These are phyloP conservation scores for Solioccasus polychromus DNA, from an alignment of 768 basidiomycete species.

Conservation along the genomic window DNA sequence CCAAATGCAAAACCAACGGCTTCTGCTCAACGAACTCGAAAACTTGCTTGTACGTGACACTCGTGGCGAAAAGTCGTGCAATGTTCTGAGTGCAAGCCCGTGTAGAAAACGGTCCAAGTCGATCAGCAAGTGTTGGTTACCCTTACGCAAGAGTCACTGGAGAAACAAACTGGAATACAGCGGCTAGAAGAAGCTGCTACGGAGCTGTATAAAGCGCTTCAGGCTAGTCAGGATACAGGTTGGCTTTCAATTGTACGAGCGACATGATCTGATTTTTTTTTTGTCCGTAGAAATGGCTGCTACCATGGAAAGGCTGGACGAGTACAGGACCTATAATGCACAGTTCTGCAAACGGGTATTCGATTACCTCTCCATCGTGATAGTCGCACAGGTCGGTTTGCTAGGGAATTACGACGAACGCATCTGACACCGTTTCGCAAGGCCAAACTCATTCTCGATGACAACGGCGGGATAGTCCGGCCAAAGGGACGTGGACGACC, in stretches of 20 bases:
- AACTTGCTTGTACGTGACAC: slow-evolving; percentile 66
- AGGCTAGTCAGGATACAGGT: slow-evolving; percentile 89
- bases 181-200: slow-evolving; percentile 79
- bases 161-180: slow-evolving; percentile 72
- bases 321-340: slow-evolving; percentile 84
- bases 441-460: slow-evolving; percentile 68
- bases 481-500: slow-evolving; percentile 43
- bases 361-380: slow-evolving; percentile 90
- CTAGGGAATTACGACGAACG: background rate
- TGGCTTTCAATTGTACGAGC: background rate
- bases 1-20: slow-evolving; percentile 92
- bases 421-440: slow-evolving; percentile 30
- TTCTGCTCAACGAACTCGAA: slow-evolving; percentile 80
- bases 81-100: background rate
- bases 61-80: background rate
- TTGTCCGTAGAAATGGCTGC: slow-evolving; percentile 81
- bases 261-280: slow-evolving; percentile 5
- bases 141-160: slow-evolving; percentile 87
- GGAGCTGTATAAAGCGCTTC: slow-evolving; percentile 92
- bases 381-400: slow-evolving; percentile 76
- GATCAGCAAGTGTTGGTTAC: slow-evolving; percentile 68
- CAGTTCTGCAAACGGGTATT: slow-evolving; percentile 93
- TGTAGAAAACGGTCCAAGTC: slow-evolving; percentile 93
- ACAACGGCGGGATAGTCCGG: slow-evolving; percentile 54
- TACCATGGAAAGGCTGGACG: slow-evolving; percentile 87